Base-by-base conservation (phyloP, 306 rosid species). In the Lathyrus aphaca region DNA sequence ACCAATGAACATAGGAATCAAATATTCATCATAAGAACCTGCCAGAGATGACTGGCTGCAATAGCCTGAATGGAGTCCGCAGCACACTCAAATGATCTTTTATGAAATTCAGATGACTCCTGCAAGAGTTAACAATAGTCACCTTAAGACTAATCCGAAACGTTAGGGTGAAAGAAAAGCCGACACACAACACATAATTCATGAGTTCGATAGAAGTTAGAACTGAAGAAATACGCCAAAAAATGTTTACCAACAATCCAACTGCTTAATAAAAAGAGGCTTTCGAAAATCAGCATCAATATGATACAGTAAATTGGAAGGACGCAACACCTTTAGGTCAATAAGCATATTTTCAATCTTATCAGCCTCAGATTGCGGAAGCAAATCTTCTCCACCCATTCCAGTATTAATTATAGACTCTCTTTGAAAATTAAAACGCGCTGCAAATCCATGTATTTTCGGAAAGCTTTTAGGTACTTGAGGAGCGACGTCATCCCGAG, bases 41-140 rank as follows among this genome's bases (percentile, higher is more conserved):
- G 96, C 99, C 99, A 95, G 80, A 95, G 99, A 84, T 86, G 99
- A 77, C 95, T 87, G 64, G 99, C 97, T 11, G 99, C 99, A 55
- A 89, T 74, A 74, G 91, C 87, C 62, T 96, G 88, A 75, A 89
- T 85, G 58, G 97, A 91, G 82, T 91, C 96, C 23, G 91, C 87
- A 56, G 97, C 89, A 79, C 79, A 81, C 76, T 91, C 99, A 75
- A 95, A 95, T 74, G 97, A 87, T 79, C 95, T 86, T 86, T 84
- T 95, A 82, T 87, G 97, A 76, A 91, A 91, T 77, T 91, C 99
- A 63, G 97, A 87, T 39, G 95, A 83, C 63, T 86, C 97, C 99
- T 94, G 86, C 77, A 71, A 57, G 82, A 74, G 44, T 42, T 16
- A 62, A 77, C 51, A 18, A 11, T 37, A 72, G 74, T 66, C 50